Conservation (phyloP, 106 monocot genomes). For the Alisma plantagoaquatica region DNA sequence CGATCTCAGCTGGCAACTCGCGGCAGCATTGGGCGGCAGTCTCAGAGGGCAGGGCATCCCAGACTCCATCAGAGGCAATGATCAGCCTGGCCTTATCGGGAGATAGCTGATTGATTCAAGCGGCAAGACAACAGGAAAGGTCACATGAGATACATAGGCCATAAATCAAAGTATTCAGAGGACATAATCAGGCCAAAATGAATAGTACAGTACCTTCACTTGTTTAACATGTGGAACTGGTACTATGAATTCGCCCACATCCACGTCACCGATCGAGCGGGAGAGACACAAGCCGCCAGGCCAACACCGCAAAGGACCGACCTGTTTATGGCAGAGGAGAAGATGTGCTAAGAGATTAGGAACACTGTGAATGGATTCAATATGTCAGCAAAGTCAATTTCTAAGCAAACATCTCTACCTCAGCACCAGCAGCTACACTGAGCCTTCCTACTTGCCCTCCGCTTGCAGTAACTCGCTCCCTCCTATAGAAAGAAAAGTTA, state of each 20-base stretch:
- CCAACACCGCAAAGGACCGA: constrained; percentile 17
- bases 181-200: too few relatives aligned
- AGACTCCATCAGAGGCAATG: too few relatives aligned
- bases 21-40: too few relatives aligned
- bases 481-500: not conserved
- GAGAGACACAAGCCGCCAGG: constrained; percentile 18
- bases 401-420: not conserved
- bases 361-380: too few relatives aligned
- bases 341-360: not conserved
- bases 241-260: constrained; percentile 19
- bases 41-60: too few relatives aligned
- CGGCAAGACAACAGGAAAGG: too few relatives aligned
- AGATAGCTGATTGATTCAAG: too few relatives aligned
- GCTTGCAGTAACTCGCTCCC: constrained; percentile 17
- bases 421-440: constrained; percentile 5
- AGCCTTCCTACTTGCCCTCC: constrained; percentile 15
- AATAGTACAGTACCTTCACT: constrained; percentile 20
- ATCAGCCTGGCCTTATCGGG: too few relatives aligned
- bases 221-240: constrained; percentile 17
- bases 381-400: too few relatives aligned
- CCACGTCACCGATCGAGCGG: constrained; percentile 14
- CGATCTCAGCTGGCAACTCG: too few relatives aligned
- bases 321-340: not conserved
- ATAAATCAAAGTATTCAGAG: too few relatives aligned
- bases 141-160: too few relatives aligned